Percentiles rank a stretch among this genome's conserved stretches.
Evolutionary conservation across 2,329 filamentous ascomycete genomes (phyloP).

Genomic region (Davidsoniella australis): DNA sequence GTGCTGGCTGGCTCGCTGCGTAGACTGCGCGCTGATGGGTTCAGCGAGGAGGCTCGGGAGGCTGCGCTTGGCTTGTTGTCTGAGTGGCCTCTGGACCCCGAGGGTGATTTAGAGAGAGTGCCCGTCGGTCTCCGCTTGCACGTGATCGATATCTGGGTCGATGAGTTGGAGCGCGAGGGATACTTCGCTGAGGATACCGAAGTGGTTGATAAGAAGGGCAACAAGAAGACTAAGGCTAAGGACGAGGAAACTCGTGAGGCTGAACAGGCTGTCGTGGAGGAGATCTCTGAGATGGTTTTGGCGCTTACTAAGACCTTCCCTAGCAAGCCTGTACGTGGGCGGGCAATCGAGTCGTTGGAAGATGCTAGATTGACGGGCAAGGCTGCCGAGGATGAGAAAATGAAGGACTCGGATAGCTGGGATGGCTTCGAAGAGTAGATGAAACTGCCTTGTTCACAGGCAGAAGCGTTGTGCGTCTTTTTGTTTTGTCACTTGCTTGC

Average conservation of each 20-base stretch:
- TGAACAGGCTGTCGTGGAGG: slow-evolving; percentile 36
- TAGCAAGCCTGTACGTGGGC: slow-evolving; percentile 54
- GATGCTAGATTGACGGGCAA: slow-evolving; percentile 59
- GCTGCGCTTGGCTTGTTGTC: slow-evolving; percentile 17
- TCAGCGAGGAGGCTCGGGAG: not conserved
- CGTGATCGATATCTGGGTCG: slow-evolving; percentile 76
- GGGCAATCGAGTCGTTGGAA: slow-evolving; percentile 50
- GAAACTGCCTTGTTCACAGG: not conserved
- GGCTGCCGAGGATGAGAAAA: slow-evolving; percentile 20
- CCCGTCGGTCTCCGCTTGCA: slow-evolving; percentile 78
- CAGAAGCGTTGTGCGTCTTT: not conserved
- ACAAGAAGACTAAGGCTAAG: slow-evolving; percentile 18
- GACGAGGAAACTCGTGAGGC: slow-evolving; percentile 6
- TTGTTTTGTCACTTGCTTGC: slow-evolving; percentile 2
- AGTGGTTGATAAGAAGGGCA: slow-evolving; percentile 19
- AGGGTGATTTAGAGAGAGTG: slow-evolving; percentile 36
- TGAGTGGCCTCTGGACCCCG: slow-evolving; percentile 20
- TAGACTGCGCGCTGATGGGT: slow-evolving; percentile 5
- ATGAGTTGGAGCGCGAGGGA: slow-evolving; percentile 64
- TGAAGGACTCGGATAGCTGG: slow-evolving; percentile 36
- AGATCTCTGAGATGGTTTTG: slow-evolving; percentile 40
- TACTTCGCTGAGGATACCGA: slow-evolving; percentile 27
- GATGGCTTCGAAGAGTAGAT: slow-evolving; percentile 47
- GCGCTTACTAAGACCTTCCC: slow-evolving; percentile 35
- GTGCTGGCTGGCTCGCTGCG: slow-evolving; percentile 56